phyloP scores from a whole-genome alignment of 345 rosid genomes.

The Microthlaspi erraticum region DNA sequence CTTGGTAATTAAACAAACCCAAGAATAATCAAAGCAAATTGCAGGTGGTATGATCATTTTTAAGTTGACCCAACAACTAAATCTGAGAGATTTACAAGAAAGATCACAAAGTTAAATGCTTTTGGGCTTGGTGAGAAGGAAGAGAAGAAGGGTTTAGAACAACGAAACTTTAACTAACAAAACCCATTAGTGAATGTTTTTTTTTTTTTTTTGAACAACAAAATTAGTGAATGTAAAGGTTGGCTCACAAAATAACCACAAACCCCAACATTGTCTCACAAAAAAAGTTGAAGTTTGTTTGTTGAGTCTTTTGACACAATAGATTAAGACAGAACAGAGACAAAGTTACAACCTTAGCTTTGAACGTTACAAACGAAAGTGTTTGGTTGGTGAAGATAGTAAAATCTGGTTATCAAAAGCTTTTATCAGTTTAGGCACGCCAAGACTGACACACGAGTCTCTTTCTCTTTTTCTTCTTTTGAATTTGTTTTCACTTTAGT shows the following conservation, averaged over 20 bases:
- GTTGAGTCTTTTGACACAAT: background rate
- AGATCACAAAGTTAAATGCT: constrained; percentile 22
- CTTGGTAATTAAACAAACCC: constrained; percentile 34
- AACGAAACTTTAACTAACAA: constrained; percentile 20
- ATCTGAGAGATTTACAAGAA: constrained; percentile 55
- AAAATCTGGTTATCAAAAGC: background rate
- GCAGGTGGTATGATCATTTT: constrained; percentile 54
- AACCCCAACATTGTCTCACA: background rate
- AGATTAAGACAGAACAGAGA: background rate
- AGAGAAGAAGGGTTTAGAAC: background rate
- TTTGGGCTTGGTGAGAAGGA: background rate
- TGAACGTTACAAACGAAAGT: background rate
- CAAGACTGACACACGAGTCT: constrained; percentile 23
- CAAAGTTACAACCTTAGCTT: constrained; percentile 1
- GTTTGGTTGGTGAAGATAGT: background rate
- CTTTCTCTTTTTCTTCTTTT: constrained; percentile 18
- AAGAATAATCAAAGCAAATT: constrained; percentile 51
- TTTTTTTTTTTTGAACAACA: no score
- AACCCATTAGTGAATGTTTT: no score
- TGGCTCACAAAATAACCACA: no score
- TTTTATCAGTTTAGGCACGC: background rate
- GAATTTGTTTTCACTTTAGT: background rate
- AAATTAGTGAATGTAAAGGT: background rate
- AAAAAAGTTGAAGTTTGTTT: background rate
- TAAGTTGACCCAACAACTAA: constrained; percentile 48